Percentiles rank a stretch among this genome's conserved stretches.
phyloP scores from a whole-genome alignment of 192 early-diverging fungal species.

The Gryganskiella cystojenkinii region DNA sequence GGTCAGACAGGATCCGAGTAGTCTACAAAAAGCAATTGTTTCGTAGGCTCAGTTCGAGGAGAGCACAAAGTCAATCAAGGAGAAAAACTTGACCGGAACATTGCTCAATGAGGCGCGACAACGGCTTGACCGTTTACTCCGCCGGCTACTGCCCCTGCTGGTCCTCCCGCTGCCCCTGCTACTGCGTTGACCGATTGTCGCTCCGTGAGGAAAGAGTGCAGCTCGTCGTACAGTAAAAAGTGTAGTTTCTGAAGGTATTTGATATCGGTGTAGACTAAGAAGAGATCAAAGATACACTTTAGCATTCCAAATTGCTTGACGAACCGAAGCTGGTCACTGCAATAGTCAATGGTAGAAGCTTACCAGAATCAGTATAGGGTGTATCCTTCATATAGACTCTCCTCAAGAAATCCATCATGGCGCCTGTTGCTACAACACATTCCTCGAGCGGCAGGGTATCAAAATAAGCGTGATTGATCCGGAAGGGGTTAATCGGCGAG shows the following conservation, averaged over 20 bases:
- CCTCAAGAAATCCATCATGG: conserved; percentile 73
- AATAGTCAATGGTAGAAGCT: too few relatives aligned
- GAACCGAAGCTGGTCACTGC: too few relatives aligned
- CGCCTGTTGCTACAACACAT: conserved; percentile 70
- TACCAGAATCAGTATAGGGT: conserved; percentile 54
- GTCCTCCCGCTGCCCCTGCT: not conserved
- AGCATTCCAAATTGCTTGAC: too few relatives aligned
- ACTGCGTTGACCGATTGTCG: conserved; percentile 23
- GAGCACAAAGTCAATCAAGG: too few relatives aligned
- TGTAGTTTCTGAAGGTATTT: conserved; percentile 52
- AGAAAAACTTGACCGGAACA: too few relatives aligned
- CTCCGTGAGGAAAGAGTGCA: conserved; percentile 53
- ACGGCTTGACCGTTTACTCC: conserved; percentile 17
- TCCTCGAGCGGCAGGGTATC: conserved; percentile 72
- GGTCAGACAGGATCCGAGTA: too few relatives aligned
- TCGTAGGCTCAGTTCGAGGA: too few relatives aligned
- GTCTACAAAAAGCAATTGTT: too few relatives aligned
- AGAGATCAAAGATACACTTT: conserved; percentile 5
- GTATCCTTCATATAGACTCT: conserved; percentile 65
- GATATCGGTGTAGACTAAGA: conserved; percentile 53
- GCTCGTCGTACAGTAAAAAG: conserved; percentile 54
- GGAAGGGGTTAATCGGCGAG: conserved; percentile 74
- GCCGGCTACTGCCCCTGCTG: not conserved
- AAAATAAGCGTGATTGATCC: conserved; percentile 69
- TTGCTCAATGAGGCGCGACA: conserved; percentile 18